Base-by-base conservation (phyloP, 1,139 yeast species). In the Pichia sp. region DNA sequence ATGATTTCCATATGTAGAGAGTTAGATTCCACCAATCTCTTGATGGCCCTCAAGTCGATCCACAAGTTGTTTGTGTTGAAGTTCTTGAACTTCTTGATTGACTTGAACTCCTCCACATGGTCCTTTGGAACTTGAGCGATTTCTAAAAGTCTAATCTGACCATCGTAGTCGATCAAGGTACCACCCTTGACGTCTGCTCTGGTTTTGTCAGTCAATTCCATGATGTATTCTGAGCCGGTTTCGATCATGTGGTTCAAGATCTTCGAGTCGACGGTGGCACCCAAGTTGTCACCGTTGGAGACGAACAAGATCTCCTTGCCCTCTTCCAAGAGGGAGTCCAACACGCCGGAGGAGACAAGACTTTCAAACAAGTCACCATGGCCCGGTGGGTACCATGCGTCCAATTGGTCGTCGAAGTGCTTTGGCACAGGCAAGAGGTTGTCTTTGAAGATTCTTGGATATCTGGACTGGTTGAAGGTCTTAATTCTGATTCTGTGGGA, bases 151-250 rank as follows among this genome's bases (percentile, higher is more conserved):
- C 97, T 85, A 58, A 93, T 97, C 68, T 87, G 85, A 60, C 98
- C 98, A 65, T 91, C 95, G 73, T 95, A 93, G 74, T 90, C 91
- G 72, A 93, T 92, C 72, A 93, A 83, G 64, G 99, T 93, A 79
- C 99, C 99, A 78, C 99, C 99, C 77, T 93, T 93, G 68, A 93
- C 99, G 73, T 93, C 99, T 49, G 99, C 99, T 74, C 99, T 86
- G 54, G 99, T 93, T 79, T 93, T 93, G 75, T 93, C 96, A 57
- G 99, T 95, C 72, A 93, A 83, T 76, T 93, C 99, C 99, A 93
- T 93, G 67, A 93, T 85, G 73, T 92, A 93, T 76, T 95, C 98
- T 55, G 97, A 84, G 54, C 86, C 86, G 49, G 96, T 82, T 67
- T 88, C 95, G 62, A 90, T 75, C 96, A 93, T 92, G 77, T 93